Evolutionary conservation across 108 stramenopile genomes (phyloP), one percentile per base, ranked within the genome.

Genomic region (Asterionellopsis glacialis): DNA sequence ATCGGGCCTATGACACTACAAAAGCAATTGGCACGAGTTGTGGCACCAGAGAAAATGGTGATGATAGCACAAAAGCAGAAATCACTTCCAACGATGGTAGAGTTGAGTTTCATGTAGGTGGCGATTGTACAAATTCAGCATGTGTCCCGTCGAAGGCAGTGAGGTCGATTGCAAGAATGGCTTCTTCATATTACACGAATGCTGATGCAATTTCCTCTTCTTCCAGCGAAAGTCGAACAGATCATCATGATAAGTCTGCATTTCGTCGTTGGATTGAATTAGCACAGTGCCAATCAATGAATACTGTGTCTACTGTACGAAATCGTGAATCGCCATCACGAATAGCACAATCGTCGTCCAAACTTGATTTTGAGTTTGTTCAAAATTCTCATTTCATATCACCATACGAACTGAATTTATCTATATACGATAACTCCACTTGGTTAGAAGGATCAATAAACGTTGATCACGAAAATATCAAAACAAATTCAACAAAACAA

Each of bases 121-220:
- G 79, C 1, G 79, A 80, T 57, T 80, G 79, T 47, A 76, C 71
- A 18, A 80, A 80, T 47, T 52, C 67, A 15, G 79, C 79, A 9
- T 80, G 79, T 56, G 74, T 80, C 13, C 79, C 79, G 0, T 52
- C 50, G 63, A 80, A 80, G 62, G 74, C 79, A 11, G 19, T 80
- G 21, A 64, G 74, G 11, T 68, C 67, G 9, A 49, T 55, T 11
- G 79, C 74, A 9, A 48, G 65, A 11, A 47, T 67, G 54, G 56
- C 61, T 14, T 21, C 57, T 14, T 1, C 13, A 13, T n/a, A n/a
- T n/a, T n/a, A n/a, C n/a, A n/a, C n/a, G n/a, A n/a, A n/a, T n/a
- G n/a, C n/a, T n/a, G 41, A 33, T 27, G 45, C 41, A 27, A n/a
- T 14, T 55, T 21, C 47, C 15, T 44, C n/a, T 22, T 5, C 15